phyloP scores from a whole-genome alignment of 2,329 filamentous ascomycete genomes.

The Alternaria brassicicola region DNA sequence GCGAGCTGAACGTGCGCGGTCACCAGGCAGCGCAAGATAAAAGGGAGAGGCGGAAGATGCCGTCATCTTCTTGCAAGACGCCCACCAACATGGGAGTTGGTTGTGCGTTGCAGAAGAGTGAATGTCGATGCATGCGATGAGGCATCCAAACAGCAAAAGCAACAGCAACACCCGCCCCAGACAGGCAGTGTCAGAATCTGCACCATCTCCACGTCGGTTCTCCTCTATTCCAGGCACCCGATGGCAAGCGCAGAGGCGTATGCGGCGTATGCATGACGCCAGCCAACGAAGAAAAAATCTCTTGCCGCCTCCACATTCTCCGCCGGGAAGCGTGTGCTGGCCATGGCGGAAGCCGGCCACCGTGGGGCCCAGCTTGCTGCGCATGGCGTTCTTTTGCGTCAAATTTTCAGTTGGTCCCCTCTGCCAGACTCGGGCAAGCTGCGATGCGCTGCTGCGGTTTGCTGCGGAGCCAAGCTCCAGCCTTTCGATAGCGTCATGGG shows the following conservation, averaged over 20 bases:
- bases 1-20: background rate
- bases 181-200: conserved; percentile 3
- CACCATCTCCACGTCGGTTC: conserved; percentile 7
- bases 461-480: conserved; percentile 9
- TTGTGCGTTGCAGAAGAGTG: background rate
- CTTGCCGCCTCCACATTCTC: conserved; percentile 31
- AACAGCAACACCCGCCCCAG: background rate
- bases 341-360: conserved; percentile 8
- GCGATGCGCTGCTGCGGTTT: background rate
- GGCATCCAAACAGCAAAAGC: conserved; percentile 1
- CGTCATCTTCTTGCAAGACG: background rate
- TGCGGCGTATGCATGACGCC: conserved; percentile 19
- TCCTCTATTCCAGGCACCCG: conserved; percentile 13
- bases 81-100: background rate
- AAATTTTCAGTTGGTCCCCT: conserved; percentile 28
- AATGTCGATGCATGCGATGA: background rate
- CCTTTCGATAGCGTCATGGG: conserved; percentile 18
- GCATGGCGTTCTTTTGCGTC: conserved; percentile 28
- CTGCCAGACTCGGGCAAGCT: background rate
- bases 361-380: conserved; percentile 2
- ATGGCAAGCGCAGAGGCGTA: background rate
- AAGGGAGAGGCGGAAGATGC: background rate
- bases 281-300: conserved; percentile 17
- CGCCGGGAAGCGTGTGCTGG: conserved; percentile 17
- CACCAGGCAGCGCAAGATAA: conserved; percentile 3